Conservation (phyloP, 2,329 filamentous ascomycete genomes). For the Microdochium nivale region DNA sequence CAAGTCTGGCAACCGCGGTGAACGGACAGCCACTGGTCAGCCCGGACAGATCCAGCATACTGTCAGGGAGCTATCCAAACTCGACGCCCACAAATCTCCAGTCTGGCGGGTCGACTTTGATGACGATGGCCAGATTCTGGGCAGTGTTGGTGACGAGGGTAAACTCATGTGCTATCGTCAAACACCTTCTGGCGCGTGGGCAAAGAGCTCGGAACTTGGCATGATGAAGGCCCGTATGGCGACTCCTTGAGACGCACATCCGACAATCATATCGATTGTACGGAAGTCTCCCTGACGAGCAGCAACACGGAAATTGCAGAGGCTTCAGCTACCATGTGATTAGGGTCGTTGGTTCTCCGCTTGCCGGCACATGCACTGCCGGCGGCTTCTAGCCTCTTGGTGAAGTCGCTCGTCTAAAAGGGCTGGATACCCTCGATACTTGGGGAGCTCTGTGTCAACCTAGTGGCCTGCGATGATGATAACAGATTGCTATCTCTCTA, state of each 20-base stretch:
- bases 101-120: slow-evolving; percentile 71
- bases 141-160: slow-evolving; percentile 71
- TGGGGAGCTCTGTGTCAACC: slow-evolving; percentile 18
- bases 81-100: slow-evolving; percentile 59
- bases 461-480: slow-evolving; percentile 13
- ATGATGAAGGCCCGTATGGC: slow-evolving; percentile 49
- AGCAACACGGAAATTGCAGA: no score
- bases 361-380: slow-evolving; percentile 2
- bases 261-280: slow-evolving; percentile 2
- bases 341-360: background rate
- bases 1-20: slow-evolving; percentile 36
- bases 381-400: slow-evolving; percentile 7
- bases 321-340: background rate
- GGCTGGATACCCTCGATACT: slow-evolving; percentile 14
- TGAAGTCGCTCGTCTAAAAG: slow-evolving; percentile 12
- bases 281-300: no score
- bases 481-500: slow-evolving; percentile 8
- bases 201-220: slow-evolving; percentile 50
- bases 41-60: slow-evolving; percentile 60
- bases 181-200: slow-evolving; percentile 47
- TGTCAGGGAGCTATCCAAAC: slow-evolving; percentile 53
- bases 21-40: slow-evolving; percentile 45
- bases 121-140: slow-evolving; percentile 61
- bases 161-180: slow-evolving; percentile 54
- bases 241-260: slow-evolving; percentile 23